These are phyloP conservation scores for Tulasnella sp. DNA, from an alignment of 768 basidiomycete genomes.

Conservation along the genomic window DNA sequence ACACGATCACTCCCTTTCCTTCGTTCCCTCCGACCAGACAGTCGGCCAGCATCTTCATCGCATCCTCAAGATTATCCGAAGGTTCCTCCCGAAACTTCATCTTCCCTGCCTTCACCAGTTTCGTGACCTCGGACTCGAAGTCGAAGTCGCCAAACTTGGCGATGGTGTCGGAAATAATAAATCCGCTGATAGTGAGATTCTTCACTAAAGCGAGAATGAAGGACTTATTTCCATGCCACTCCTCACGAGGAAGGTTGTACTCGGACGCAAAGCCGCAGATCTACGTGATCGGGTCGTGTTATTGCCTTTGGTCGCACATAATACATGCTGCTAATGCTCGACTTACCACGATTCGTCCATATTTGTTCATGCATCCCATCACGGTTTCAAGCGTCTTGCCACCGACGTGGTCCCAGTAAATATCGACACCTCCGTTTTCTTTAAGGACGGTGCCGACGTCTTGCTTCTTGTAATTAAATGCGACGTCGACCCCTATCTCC, in stretches of 20 bases:
- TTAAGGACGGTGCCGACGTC: constrained; percentile 50
- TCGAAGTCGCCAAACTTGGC: constrained; percentile 26
- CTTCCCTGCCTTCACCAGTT: constrained; percentile 34
- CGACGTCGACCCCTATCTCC: constrained; percentile 59
- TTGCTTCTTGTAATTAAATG: constrained; percentile 70
- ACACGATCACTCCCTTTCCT: not conserved
- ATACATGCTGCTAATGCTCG: not conserved
- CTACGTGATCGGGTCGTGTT: not conserved
- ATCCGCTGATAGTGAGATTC: constrained; percentile 27
- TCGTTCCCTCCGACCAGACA: not conserved
- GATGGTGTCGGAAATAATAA: constrained; percentile 11
- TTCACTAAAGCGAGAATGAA: not conserved
- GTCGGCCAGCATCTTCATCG: not conserved
- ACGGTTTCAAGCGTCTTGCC: constrained; percentile 36
- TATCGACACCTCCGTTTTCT: constrained; percentile 56
- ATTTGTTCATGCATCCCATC: constrained; percentile 32
- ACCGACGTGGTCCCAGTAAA: constrained; percentile 44
- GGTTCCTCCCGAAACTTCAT: not conserved
- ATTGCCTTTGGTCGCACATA: not conserved
- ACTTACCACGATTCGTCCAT: constrained; percentile 35
- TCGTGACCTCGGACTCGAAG: constrained; percentile 32
- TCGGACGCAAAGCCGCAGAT: constrained; percentile 31
- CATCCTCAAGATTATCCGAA: not conserved
- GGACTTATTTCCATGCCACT: constrained; percentile 32
- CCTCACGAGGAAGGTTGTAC: constrained; percentile 30